Evolutionary conservation across 768 basidiomycete species (phyloP), one percentile per base, ranked within the genome.

Genomic region (Goffeauzyma gilvescens): DNA sequence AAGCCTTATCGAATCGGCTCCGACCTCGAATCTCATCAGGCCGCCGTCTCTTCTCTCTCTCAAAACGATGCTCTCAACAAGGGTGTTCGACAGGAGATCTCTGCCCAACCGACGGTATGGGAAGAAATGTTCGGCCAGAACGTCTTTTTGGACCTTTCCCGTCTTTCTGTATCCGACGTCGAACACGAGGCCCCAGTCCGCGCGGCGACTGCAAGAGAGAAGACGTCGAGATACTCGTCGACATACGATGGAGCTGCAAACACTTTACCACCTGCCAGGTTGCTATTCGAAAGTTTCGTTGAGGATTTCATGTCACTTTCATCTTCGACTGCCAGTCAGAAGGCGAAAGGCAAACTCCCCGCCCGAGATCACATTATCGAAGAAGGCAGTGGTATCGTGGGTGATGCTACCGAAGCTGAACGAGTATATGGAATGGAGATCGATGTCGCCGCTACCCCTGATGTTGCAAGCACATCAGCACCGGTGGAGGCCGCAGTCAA

Each of bases 71-170:
- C 60, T 30, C 64, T 70, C 44, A 55, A 58, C 36, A 55, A 54
- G 17, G 12, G 46, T 55, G 8, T 28, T 45, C 27, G 56, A 21
- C 55, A 51, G 68, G 50, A 67, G 55, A 48, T 67, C 69, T n/a
- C 40, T 5, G 23, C 40, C 5, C 31, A 40, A 20, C 38, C 27
- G 45, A 79, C 82, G 6, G 67, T 93, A 6, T 84, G 89, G 65
- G 79, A 84, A 60, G 85, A 89, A 55, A 81, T 89, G 55, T 93
- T 90, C 56, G 87, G 87, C 28, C 68, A 73, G 45, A 74, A 81
- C 32, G 79, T 79, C 2, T 75, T 86, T 51, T 52, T 55, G 5
- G 57, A 66, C 24, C 47, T 56, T 25, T 49, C 60, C 14, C 6
- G 20, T 41, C 57, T 45, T 9, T 47, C 50, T 26, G 34, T 24